These are phyloP conservation scores for Gonapodya sp. DNA, from an alignment of 192 early-diverging fungal genomes.

Conservation along the genomic window DNA sequence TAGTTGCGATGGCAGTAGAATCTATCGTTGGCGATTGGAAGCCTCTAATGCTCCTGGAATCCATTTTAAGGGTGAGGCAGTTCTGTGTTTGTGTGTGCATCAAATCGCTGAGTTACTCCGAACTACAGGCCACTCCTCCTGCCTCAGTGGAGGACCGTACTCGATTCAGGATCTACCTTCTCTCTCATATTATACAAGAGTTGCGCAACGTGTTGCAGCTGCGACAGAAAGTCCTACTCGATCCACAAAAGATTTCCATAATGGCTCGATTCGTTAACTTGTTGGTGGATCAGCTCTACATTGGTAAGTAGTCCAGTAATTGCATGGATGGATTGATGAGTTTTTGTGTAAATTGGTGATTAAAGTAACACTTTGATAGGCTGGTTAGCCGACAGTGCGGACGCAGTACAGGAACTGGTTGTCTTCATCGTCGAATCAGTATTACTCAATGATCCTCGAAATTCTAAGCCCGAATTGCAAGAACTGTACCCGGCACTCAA, in stretches of 20 bases:
- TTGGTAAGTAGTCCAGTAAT: constrained; percentile 11
- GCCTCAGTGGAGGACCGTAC: constrained; percentile 17
- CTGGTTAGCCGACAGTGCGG: constrained; percentile 32
- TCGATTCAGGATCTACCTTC: constrained; percentile 33
- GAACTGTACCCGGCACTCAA: constrained; percentile 35
- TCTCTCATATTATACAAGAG: constrained; percentile 27
- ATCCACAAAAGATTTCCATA: constrained; percentile 27
- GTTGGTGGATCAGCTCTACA: constrained; percentile 16
- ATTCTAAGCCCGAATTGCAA: constrained; percentile 22
- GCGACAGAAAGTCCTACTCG: constrained; percentile 24
- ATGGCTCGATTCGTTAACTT: constrained; percentile 27
- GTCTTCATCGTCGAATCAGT: constrained; percentile 1
- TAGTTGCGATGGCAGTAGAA: constrained; percentile 42
- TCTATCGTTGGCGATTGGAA: constrained; percentile 42
- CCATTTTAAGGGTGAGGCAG: constrained; percentile 31
- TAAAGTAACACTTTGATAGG: constrained; percentile 23
- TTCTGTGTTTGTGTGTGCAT: constrained; percentile 16
- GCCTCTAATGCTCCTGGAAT: constrained; percentile 27
- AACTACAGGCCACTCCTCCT: neutral
- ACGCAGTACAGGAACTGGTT: constrained; percentile 31
- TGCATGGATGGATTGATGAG: neutral
- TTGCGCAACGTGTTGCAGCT: constrained; percentile 33
- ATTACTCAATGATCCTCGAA: neutral
- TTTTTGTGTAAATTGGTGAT: constrained; percentile 14
- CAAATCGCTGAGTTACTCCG: neutral